phyloP scores from a whole-genome alignment of 1,284 basidiomycete genomes.

The Cutaneotrichosporon sp. region DNA sequence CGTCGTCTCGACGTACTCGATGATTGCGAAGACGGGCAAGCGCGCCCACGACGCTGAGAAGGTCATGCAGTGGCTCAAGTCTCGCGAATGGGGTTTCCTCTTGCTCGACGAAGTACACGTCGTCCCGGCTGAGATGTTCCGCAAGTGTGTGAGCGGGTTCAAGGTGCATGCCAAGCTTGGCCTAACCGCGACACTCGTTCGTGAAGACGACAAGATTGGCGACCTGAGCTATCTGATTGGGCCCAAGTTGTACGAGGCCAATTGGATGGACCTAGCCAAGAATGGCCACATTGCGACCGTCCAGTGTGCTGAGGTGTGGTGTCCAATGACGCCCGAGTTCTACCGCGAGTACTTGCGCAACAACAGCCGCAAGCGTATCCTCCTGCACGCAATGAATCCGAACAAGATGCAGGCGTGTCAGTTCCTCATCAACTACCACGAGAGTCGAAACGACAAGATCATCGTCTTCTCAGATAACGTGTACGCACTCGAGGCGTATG shows the following conservation, averaged over 20 bases:
- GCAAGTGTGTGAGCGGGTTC: conserved; percentile 91
- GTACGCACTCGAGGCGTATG: conserved; percentile 93
- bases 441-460: conserved; percentile 96
- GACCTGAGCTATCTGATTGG: conserved; percentile 99
- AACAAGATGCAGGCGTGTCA: conserved; percentile 99
- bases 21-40: conserved; percentile 96
- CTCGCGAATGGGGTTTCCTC: conserved; percentile 93
- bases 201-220: conserved; percentile 98
- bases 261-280: conserved; percentile 99
- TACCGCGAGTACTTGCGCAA: conserved; percentile 90
- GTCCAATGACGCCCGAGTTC: conserved; percentile 99
- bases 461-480: conserved; percentile 99
- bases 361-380: conserved; percentile 78
- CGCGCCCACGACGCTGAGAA: conserved; percentile 94
- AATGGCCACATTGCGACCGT: conserved; percentile 99
- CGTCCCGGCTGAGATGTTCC: conserved; percentile 94
- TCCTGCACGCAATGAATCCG: conserved; percentile 99
- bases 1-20: conserved; percentile 95
- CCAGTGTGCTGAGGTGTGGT: conserved; percentile 99
- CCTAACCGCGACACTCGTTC: conserved; percentile 79
- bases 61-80: conserved; percentile 97
- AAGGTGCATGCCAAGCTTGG: conserved; percentile 97
- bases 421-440: conserved; percentile 97
- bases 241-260: conserved; percentile 98
- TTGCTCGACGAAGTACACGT: conserved; percentile 95